Conservation (phyloP, 345 rosid genomes). For the Microcos paniculata region DNA sequence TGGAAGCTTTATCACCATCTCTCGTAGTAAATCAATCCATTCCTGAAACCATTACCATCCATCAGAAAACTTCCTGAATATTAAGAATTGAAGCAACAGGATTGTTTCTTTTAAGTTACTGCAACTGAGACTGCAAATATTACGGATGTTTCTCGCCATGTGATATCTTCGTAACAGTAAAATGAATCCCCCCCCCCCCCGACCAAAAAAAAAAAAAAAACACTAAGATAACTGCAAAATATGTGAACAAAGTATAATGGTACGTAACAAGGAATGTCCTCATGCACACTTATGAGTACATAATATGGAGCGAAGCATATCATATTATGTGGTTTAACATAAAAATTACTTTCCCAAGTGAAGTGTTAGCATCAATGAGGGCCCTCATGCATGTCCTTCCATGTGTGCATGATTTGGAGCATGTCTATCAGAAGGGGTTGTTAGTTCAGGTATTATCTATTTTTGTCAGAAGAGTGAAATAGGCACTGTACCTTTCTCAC, state of each 20-base stretch:
- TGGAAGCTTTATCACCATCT: slow-evolving; percentile 79
- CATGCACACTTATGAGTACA: background rate
- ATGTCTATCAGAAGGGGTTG: background rate
- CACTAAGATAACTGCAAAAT: slow-evolving; percentile 3
- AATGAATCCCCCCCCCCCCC: background rate
- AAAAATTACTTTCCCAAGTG: background rate
- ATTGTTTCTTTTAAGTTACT: background rate
- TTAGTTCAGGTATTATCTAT: background rate
- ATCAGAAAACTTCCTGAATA: slow-evolving; percentile 8
- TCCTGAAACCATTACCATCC: slow-evolving; percentile 51
- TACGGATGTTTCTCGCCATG: slow-evolving; percentile 9
- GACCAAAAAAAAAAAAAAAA: too few species aligned
- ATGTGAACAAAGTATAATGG: background rate
- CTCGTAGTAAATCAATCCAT: slow-evolving; percentile 81
- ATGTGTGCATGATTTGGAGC: background rate
- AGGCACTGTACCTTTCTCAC: slow-evolving; percentile 56
- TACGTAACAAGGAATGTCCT: background rate
- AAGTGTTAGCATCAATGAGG: background rate
- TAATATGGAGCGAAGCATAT: background rate
- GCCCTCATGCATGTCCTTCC: background rate
- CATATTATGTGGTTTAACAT: background rate
- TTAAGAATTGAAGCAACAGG: background rate
- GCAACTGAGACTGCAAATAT: slow-evolving; percentile 5
- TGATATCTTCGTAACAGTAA: background rate
- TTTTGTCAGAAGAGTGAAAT: background rate